Conservation (phyloP, 2,329 filamentous ascomycete species). For the Talaromyces piceae region DNA sequence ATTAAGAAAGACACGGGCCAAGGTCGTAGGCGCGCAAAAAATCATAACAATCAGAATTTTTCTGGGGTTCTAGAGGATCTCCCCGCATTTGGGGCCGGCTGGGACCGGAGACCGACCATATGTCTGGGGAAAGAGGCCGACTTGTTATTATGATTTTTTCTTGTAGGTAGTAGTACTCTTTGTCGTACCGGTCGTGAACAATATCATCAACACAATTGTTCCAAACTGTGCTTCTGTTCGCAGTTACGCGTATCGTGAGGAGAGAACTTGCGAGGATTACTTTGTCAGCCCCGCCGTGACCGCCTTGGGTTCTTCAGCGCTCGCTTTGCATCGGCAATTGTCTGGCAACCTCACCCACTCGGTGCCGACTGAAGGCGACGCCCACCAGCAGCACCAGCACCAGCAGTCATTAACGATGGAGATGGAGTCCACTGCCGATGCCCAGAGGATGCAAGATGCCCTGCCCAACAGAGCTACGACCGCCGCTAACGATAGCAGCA, state of each 20-base stretch:
- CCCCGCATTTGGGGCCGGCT: slow-evolving; percentile 1
- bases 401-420: no score
- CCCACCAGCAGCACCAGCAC: background rate
- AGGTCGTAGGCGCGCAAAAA: background rate
- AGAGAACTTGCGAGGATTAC: background rate
- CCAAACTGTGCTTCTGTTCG: background rate
- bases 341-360: slow-evolving; percentile 18
- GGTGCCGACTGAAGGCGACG: slow-evolving; percentile 10
- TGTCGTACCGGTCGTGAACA: background rate
- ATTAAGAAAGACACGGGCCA: background rate
- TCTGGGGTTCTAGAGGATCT: background rate
- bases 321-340: slow-evolving; percentile 35
- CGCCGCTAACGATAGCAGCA: background rate
- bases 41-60: no score
- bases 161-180: no score
- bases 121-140: background rate
- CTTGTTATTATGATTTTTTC: background rate
- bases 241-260: background rate
- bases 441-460: background rate
- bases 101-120: background rate
- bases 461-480: background rate
- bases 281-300: background rate
- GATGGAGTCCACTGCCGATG: slow-evolving; percentile 5
- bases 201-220: background rate
- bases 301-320: background rate